These are phyloP conservation scores for Grosmannia serpens DNA, from an alignment of 2,329 filamentous ascomycete species.

Conservation along the genomic window DNA sequence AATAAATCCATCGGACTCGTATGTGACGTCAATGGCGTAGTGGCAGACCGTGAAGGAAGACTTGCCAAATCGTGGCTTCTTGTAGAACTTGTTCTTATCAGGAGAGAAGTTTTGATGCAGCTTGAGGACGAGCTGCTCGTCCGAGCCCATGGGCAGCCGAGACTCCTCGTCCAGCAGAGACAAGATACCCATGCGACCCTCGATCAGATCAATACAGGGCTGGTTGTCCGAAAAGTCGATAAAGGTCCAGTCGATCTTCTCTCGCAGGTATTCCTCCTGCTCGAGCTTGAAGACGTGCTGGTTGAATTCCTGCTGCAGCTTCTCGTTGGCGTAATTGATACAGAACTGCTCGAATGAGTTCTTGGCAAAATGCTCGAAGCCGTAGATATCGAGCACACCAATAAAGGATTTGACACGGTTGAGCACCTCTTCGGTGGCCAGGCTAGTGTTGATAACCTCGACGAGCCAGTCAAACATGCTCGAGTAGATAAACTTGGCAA, in stretches of 20 bases:
- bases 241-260: constrained; percentile 98
- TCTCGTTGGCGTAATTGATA: constrained; percentile 99
- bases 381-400: constrained; percentile 97
- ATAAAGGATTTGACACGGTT: constrained; percentile 81
- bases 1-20: constrained; percentile 97
- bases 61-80: constrained; percentile 96
- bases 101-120: constrained; percentile 84
- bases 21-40: constrained; percentile 95
- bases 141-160: constrained; percentile 88
- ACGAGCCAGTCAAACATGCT: constrained; percentile 98
- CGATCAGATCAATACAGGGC: constrained; percentile 95
- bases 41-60: constrained; percentile 97
- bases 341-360: constrained; percentile 99
- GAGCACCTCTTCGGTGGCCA: constrained; percentile 81
- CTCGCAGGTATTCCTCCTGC: constrained; percentile 91
- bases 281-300: constrained; percentile 98
- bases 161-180: constrained; percentile 94
- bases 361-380: constrained; percentile 98
- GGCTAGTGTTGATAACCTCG: constrained; percentile 84
- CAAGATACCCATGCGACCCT: constrained; percentile 88
- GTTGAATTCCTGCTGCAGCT: constrained; percentile 98
- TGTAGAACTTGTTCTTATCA: constrained; percentile 94
- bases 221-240: constrained; percentile 99
- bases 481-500: constrained; percentile 97
- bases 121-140: constrained; percentile 94